A percentile compares a stretch with the other conserved stretches of the same genome.
Evolutionary conservation across 495 filamentous ascomycete genomes (phyloP).

Genomic region (Aspergillus nanangensis): DNA sequence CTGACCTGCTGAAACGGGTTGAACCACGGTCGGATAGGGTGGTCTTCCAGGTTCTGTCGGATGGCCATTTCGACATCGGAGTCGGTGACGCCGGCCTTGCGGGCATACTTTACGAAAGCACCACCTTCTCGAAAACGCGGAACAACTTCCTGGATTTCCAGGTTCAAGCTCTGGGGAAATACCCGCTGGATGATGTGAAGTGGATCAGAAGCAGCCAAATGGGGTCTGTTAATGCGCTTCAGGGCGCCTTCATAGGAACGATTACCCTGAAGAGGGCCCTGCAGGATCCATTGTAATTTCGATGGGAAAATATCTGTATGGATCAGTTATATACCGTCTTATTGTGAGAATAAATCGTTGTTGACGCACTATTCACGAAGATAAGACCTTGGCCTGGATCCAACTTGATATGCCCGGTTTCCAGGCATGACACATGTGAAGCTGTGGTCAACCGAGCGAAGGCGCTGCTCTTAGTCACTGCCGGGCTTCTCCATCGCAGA

Average conservation of each 20-base stretch:
- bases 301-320: slow-evolving; percentile 76
- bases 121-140: slow-evolving; percentile 88
- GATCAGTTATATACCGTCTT: slow-evolving; percentile 6
- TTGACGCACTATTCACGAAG: slow-evolving; percentile 77
- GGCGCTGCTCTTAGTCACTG: too few species aligned
- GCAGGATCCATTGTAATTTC: slow-evolving; percentile 62
- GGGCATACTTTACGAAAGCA: slow-evolving; percentile 83
- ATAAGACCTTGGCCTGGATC: slow-evolving; percentile 71
- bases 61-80: slow-evolving; percentile 56
- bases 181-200: slow-evolving; percentile 56
- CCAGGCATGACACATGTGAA: slow-evolving; percentile 20
- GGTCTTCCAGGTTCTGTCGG: slow-evolving; percentile 53
- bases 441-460: slow-evolving; percentile 8
- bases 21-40: slow-evolving; percentile 84
- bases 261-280: slow-evolving; percentile 54
- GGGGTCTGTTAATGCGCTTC: slow-evolving; percentile 57
- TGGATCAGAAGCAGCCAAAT: slow-evolving; percentile 58
- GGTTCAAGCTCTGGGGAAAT: slow-evolving; percentile 51
- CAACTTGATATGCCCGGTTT: slow-evolving; percentile 68
- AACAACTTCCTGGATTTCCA: slow-evolving; percentile 73
- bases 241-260: slow-evolving; percentile 56
- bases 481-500: too few species aligned
- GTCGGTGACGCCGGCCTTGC: slow-evolving; percentile 45
- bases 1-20: slow-evolving; percentile 72
- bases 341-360: background rate